Evolutionary conservation across 805 yeast species (phyloP), one percentile per base, ranked within the genome.

Genomic region (Nakazawaea holstii): DNA sequence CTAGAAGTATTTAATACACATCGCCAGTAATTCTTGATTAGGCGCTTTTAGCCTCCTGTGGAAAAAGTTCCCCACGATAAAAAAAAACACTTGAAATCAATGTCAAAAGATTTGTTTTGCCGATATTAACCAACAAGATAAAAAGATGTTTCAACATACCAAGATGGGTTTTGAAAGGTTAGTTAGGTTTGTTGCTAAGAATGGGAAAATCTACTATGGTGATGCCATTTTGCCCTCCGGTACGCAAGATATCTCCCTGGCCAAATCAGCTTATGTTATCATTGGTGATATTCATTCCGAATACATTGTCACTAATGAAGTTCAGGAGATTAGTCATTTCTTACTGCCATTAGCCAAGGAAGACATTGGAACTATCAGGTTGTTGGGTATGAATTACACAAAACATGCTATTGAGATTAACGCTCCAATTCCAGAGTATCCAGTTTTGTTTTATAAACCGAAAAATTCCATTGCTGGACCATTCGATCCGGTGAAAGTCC

Each of bases 401-500:
- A 71, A 72, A 55, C 73, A 67, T 52, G 67, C 63, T 3, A 51
- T 54, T 14, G 78, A 77, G 60, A 58, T 70, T 35, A 62, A 65
- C 9, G 52, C 65, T 52, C 62, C 71, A 17, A 59, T 66, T 15
- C 83, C 82, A 1, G 58, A 66, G 45, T 71, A 65, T 57, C 83
- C 83, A 4, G 67, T 74, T 20, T 54, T 77, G 14, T 76, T 77
- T 58, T 72, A 66, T 60, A 77, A 77, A 60, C 82, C 82, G 5
- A 58, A 61, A 0, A 67, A 75, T 10, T 63, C 79, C 2, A 50
- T 78, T 11, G 59, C 61, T 27, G 77, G 73, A 6, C 78, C 79
- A 4, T 52, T 52, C 7, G 72, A 66, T 41, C 61, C 62, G 7
- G 72, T 78, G 40, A 59, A 62, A 1, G 73, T 78, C 14, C 77